Conservation (phyloP, 2,329 filamentous ascomycete species). For the Cladosporium velox region DNA sequence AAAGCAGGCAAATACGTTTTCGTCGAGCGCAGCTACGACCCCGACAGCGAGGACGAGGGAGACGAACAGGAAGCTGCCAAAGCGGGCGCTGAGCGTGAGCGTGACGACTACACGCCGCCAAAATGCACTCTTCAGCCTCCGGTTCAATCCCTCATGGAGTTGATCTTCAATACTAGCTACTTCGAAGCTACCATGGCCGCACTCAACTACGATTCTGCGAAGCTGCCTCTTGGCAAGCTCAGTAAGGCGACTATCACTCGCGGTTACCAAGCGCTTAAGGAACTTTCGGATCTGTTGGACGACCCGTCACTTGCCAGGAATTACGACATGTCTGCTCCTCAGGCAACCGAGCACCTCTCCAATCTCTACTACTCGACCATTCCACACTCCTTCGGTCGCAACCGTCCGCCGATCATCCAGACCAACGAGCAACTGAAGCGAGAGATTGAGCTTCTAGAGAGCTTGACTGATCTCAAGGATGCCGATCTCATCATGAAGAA, state of each 20-base stretch:
- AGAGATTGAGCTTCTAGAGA: conserved; percentile 79
- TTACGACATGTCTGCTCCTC: conserved; percentile 25
- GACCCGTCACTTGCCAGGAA: conserved; percentile 54
- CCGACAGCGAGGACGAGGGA: conserved; percentile 61
- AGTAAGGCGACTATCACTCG: conserved; percentile 74
- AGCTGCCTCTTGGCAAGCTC: conserved; percentile 80
- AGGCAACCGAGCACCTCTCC: conserved; percentile 64
- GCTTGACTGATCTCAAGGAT: conserved; percentile 81
- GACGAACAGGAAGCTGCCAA: conserved; percentile 39
- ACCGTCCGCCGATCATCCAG: conserved; percentile 68
- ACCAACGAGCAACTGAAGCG: conserved; percentile 62
- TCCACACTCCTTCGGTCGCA: conserved; percentile 77
- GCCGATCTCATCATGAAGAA: conserved; percentile 75
- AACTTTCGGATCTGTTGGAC: conserved; percentile 68
- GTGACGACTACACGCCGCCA: conserved; percentile 30
- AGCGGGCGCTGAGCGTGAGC: conserved; percentile 28
- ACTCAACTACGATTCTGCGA: conserved; percentile 72
- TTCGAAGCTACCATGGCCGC: conserved; percentile 67
- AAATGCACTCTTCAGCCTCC: conserved; percentile 61
- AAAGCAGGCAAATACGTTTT: conserved; percentile 73
- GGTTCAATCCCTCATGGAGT: conserved; percentile 69
- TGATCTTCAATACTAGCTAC: conserved; percentile 80
- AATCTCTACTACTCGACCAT: conserved; percentile 81
- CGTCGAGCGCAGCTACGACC: conserved; percentile 74
- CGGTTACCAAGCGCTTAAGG: conserved; percentile 76